These are phyloP conservation scores for Tausonia pullulans DNA, from an alignment of 1,284 basidiomycete genomes.

Conservation along the genomic window DNA sequence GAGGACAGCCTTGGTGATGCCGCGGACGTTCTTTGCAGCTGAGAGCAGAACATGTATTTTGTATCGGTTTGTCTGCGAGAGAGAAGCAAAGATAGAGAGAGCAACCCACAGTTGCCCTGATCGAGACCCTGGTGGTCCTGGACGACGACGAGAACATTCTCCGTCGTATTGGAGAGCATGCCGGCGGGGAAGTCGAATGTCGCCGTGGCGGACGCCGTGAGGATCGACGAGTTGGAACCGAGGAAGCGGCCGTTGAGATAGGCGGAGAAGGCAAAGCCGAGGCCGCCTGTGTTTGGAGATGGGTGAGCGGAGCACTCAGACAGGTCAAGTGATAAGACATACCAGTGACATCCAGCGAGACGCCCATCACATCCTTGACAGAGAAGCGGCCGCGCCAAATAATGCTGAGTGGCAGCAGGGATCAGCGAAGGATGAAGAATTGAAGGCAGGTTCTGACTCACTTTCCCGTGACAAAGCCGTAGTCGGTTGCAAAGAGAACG, in stretches of 20 bases:
- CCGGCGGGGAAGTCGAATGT: too few species aligned
- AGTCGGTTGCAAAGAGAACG: not conserved
- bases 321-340: too few species aligned
- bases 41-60: too few species aligned
- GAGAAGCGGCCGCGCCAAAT: not conserved
- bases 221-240: constrained; percentile 42
- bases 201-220: too few species aligned
- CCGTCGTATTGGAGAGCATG: too few species aligned
- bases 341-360: constrained; percentile 33
- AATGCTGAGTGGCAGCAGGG: not conserved
- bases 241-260: constrained; percentile 44
- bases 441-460: too few species aligned
- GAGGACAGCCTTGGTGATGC: not conserved
- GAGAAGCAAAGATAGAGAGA: too few species aligned
- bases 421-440: not conserved
- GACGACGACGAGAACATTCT: constrained; percentile 43
- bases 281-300: constrained; percentile 34
- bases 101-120: constrained; percentile 26
- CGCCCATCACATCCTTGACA: constrained; percentile 31
- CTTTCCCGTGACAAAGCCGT: constrained; percentile 5
- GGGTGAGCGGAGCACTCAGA: too few species aligned
- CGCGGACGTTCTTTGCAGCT: not conserved
- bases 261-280: constrained; percentile 41
- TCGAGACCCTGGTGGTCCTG: constrained; percentile 49
- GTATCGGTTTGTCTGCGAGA: too few species aligned